phyloP scores from a whole-genome alignment of 768 basidiomycete species.

The Suillus sp. region DNA sequence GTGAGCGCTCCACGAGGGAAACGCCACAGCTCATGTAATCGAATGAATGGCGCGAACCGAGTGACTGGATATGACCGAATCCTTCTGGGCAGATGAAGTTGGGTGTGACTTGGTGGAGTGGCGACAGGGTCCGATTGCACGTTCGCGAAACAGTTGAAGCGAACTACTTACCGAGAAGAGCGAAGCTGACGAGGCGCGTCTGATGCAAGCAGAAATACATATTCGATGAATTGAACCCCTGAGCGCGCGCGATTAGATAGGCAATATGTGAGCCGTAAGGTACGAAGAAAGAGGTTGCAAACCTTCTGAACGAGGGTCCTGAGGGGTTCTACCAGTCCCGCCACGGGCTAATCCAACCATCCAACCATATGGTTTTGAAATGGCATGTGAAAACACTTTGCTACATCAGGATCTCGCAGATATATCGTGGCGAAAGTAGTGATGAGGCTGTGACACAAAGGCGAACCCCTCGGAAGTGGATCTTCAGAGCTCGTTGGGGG shows the following conservation, averaged over 20 bases:
- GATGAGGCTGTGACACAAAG: not conserved
- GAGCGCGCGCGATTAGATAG: conserved; percentile 2
- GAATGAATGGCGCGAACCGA: not conserved
- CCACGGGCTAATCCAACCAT: not conserved
- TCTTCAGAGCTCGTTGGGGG: not conserved
- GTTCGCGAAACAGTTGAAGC: not conserved
- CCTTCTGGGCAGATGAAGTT: not conserved
- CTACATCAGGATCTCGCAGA: not conserved
- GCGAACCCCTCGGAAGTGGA: not conserved
- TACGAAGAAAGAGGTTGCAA: not conserved
- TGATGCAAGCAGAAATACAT: not conserved
- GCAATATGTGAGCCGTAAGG: not conserved
- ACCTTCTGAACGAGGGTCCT: not conserved
- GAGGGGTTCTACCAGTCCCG: not conserved
- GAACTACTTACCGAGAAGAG: not conserved
- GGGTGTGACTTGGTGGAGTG: not conserved
- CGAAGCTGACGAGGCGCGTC: not conserved
- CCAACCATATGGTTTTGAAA: not conserved
- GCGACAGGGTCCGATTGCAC: not conserved
- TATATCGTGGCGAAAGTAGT: not conserved
- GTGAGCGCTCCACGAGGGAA: not conserved
- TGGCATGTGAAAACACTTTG: not conserved
- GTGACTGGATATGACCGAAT: not conserved
- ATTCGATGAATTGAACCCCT: not conserved
- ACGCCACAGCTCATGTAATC: not conserved